Evolutionary conservation across 768 basidiomycete species (phyloP), one percentile per base, ranked within the genome.

Genomic region (Phaeotremella fagi): DNA sequence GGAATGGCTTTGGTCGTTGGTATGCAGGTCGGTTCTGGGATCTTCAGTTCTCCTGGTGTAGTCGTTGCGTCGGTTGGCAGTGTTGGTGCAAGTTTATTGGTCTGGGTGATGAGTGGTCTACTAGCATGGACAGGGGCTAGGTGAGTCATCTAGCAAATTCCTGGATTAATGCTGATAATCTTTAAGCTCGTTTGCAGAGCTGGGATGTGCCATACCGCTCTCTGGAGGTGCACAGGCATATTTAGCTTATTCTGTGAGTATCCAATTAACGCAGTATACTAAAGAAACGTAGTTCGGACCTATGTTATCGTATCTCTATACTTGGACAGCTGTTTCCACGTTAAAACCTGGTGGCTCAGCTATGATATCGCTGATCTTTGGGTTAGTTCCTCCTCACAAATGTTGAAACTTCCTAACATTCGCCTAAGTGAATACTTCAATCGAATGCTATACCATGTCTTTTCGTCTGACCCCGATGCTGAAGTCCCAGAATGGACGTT

Each of bases 1-100:
- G 90, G 87, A n/a, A 82, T 94, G 60, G 90, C 87, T 25, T 77
- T 95, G 37, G 81, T 91, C 57, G 83, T 87, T 16, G 89, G 90
- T 5, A 74, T 82, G 61, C 90, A 92, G 79, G 86, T 85, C 66
- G 90, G 90, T 15, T 92, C 90, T 16, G 90, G 90, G 28, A 95
- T 95, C 54, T 95, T 94, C 76, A 91, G 89, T 3, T 91, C 89
- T 4, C 90, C 92, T 1, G 94, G 94, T 1, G 83, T 97, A 24
- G 84, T 97, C 1, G 83, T 92, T 24, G 86, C 88, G 9, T 88
- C 92, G 66, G 85, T 87, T 0, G 80, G 89, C 31, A 90, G 87
- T 61, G 87, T 91, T 0, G 94, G 92, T 11, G 87, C 90, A 11
- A 90, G 90, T 77, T 75, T 98, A 14, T 29, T 80, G 16, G 87